phyloP scores from a whole-genome alignment of 257 asterid genomes.

The Parsonsia alboflavescens region DNA sequence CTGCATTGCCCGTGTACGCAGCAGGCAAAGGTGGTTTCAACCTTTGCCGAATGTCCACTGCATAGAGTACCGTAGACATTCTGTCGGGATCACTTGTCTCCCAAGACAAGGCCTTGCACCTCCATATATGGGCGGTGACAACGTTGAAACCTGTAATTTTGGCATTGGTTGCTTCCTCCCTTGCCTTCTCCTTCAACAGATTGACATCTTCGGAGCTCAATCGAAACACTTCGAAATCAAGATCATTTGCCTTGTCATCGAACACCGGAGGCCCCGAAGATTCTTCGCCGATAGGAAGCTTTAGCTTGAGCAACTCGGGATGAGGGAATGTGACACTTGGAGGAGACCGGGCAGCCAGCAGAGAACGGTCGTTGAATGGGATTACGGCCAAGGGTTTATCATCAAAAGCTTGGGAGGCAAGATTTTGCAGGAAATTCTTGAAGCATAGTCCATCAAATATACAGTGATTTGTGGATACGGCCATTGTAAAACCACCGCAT shows the following conservation, averaged over 20 bases:
- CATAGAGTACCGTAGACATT: conserved; percentile 51
- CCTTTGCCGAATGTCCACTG: conserved; percentile 64
- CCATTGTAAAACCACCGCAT: conserved; percentile 83
- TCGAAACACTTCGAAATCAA: conserved; percentile 52
- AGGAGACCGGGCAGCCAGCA: conserved; percentile 74
- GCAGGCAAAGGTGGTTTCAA: conserved; percentile 58
- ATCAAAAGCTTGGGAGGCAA: conserved; percentile 75
- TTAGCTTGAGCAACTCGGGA: conserved; percentile 61
- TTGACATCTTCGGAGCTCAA: conserved; percentile 37
- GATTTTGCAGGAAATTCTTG: conserved; percentile 61
- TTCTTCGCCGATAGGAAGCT: conserved; percentile 49
- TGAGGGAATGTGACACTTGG: conserved; percentile 83
- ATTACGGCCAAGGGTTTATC: conserved; percentile 49
- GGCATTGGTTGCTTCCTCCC: conserved; percentile 10
- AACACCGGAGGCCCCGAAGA: conserved; percentile 42
- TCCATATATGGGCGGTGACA: conserved; percentile 69
- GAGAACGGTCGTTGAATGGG: conserved; percentile 61
- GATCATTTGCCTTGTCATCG: conserved; percentile 42
- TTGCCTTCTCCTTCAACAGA: conserved; percentile 47
- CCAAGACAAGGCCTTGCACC: conserved; percentile 70
- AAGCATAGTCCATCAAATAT: conserved; percentile 64
- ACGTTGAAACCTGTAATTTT: conserved; percentile 67
- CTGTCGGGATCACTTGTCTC: conserved; percentile 21
- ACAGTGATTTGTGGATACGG: conserved; percentile 58
- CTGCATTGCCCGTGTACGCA: conserved; percentile 72